Evolutionary conservation across 148 eudicot species (phyloP).

Genomic region (Rhododendron vialii): DNA sequence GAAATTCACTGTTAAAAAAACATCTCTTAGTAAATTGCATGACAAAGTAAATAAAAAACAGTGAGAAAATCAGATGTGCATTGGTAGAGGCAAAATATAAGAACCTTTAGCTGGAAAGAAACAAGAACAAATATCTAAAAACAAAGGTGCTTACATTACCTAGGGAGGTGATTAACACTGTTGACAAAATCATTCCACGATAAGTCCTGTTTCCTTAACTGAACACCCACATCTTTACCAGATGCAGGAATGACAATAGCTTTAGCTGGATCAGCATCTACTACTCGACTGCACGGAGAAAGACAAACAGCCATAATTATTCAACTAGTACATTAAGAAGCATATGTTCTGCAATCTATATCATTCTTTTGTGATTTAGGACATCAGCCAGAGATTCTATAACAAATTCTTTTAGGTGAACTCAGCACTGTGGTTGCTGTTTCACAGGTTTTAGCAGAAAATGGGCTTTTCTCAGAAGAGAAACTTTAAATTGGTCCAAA

Average conservation of each 20-base stretch:
- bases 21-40: not conserved
- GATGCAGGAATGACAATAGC: conserved; percentile 68
- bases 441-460: not conserved
- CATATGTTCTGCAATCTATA: not conserved
- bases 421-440: not conserved
- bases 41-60: not conserved
- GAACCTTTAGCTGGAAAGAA: not conserved
- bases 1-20: conserved; percentile 19
- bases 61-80: not conserved
- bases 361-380: not conserved
- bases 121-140: not conserved
- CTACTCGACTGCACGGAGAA: conserved; percentile 61
- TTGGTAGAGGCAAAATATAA: not conserved
- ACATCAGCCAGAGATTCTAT: not conserved
- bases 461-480: not conserved
- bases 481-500: not conserved
- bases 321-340: not conserved
- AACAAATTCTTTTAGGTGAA: not conserved
- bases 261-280: conserved; percentile 56
- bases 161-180: conserved; percentile 33
- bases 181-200: conserved; percentile 74
- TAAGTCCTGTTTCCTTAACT: conserved; percentile 62
- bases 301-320: not conserved
- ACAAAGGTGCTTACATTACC: conserved; percentile 36
- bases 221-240: conserved; percentile 46